A percentile compares a stretch with the other conserved stretches of the same genome.
phyloP scores from a whole-genome alignment of 768 basidiomycete genomes.

The Suillus fuscotomentosus region DNA sequence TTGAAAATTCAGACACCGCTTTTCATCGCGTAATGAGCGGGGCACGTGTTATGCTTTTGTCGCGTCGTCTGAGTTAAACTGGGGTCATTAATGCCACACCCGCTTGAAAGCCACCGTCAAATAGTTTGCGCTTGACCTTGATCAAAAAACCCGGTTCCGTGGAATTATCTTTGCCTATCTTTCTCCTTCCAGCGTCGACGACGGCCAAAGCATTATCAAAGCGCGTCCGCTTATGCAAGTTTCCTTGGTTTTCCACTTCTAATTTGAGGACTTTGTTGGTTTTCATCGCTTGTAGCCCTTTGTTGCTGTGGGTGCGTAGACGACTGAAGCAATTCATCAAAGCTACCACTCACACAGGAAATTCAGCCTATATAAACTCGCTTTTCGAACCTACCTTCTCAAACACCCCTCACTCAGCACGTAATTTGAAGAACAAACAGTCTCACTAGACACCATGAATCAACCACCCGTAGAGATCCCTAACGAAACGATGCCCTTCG shows the following conservation, averaged over 20 bases:
- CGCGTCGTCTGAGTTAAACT: neutral
- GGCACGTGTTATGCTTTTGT: conserved; percentile 1
- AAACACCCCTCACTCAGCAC: neutral
- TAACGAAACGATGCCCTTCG: conserved; percentile 23
- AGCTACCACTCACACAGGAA: conserved; percentile 1
- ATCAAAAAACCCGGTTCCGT: conserved; percentile 7
- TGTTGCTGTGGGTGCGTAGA: conserved; percentile 17
- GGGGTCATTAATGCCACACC: neutral
- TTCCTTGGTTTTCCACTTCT: conserved; percentile 6
- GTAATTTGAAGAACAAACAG: neutral
- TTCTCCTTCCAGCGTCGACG: conserved; percentile 1
- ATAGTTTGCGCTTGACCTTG: neutral
- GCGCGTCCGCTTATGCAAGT: conserved; percentile 2
- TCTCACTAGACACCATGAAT: conserved; percentile 3
- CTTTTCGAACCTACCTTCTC: neutral
- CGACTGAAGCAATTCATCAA: conserved; percentile 13
- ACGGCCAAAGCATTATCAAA: conserved; percentile 8
- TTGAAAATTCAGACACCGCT: neutral
- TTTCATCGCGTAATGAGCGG: neutral
- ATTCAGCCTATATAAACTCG: conserved; percentile 6
- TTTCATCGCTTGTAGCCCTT: conserved; percentile 11
- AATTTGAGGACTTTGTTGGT: conserved; percentile 20
- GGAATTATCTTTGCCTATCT: conserved; percentile 5
- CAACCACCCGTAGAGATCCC: conserved; percentile 6
- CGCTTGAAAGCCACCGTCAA: neutral